Evolutionary conservation across 2,329 filamentous ascomycete species (phyloP).

Genomic region (Botryosphaeria agaves): DNA sequence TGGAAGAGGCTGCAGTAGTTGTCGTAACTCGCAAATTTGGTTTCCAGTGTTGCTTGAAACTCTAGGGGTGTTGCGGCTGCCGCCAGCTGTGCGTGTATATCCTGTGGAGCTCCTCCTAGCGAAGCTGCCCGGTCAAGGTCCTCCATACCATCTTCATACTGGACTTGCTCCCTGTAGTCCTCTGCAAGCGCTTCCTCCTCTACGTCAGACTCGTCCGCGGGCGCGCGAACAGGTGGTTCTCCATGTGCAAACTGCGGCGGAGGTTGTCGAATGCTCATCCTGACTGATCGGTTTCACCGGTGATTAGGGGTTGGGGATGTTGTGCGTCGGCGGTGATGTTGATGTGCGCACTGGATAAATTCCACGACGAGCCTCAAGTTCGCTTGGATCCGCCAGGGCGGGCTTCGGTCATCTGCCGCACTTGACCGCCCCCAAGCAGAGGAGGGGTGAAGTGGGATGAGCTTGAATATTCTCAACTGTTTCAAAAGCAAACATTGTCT

Average conservation of each 20-base stretch:
- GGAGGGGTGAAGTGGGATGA: too few relatives aligned
- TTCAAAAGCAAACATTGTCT: too few relatives aligned
- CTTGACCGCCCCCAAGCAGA: too few relatives aligned
- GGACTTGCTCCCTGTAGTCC: constrained; percentile 92
- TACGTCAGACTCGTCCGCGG: constrained; percentile 63
- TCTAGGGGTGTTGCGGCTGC: constrained; percentile 90
- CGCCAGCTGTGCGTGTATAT: constrained; percentile 81
- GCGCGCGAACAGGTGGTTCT: constrained; percentile 16
- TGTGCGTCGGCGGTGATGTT: too few relatives aligned
- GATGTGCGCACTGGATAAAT: too few relatives aligned
- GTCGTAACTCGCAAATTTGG: constrained; percentile 98
- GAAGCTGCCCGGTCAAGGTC: constrained; percentile 55
- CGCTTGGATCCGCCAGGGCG: too few relatives aligned
- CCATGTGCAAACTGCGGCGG: constrained; percentile 22
- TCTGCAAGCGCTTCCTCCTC: constrained; percentile 92
- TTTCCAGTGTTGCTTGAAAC: constrained; percentile 87
- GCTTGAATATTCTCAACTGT: too few relatives aligned
- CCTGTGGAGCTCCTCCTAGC: constrained; percentile 56
- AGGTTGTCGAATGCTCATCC: constrained; percentile 19
- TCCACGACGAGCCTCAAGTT: too few relatives aligned
- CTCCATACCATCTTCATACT: constrained; percentile 74
- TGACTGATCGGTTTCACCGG: constrained; percentile 2
- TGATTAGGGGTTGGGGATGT: background rate
- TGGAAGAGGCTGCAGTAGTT: constrained; percentile 99
- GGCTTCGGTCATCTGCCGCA: too few relatives aligned